Evolutionary conservation across 352 stramenopile species (phyloP).

Genomic region (Aphanomyces invadans): DNA sequence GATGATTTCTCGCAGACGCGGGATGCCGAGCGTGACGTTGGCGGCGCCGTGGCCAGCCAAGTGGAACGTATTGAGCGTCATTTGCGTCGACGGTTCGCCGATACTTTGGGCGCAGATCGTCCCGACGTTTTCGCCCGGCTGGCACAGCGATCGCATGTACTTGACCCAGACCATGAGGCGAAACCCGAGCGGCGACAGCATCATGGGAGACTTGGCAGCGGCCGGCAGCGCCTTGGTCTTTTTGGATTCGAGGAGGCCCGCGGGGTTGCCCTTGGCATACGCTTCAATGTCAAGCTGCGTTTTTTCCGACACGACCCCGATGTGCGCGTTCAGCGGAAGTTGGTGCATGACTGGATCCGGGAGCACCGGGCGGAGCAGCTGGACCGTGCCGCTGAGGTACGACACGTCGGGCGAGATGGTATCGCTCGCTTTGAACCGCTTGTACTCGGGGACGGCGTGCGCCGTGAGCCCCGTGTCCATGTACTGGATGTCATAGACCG

Average conservation of each 20-base stretch:
- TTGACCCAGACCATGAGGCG: conserved; percentile 96
- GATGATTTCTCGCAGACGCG: conserved; percentile 99
- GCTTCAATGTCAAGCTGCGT: conserved; percentile 68
- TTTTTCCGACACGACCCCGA: conserved; percentile 81
- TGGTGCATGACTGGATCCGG: conserved; percentile 84
- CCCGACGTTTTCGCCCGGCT: conserved; percentile 97
- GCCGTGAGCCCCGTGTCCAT: conserved; percentile 73
- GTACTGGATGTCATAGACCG: conserved; percentile 84
- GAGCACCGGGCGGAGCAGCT: conserved; percentile 60
- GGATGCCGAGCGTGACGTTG: conserved; percentile 99
- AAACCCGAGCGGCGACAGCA: conserved; percentile 38
- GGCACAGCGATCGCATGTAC: conserved; percentile 93
- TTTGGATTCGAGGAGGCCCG: conserved; percentile 50
- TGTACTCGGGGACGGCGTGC: conserved; percentile 64
- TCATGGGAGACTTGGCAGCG: conserved; percentile 55
- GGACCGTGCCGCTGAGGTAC: conserved; percentile 71
- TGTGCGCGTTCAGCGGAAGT: conserved; percentile 75
- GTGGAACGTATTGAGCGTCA: conserved; percentile 99
- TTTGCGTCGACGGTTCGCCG: conserved; percentile 99
- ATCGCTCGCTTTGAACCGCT: conserved; percentile 68
- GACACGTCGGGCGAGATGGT: conserved; percentile 46
- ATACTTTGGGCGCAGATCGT: conserved; percentile 98
- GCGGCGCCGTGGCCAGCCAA: conserved; percentile 97
- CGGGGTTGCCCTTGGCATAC: conserved; percentile 77
- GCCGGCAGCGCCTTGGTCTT: conserved; percentile 74